A percentile compares a stretch with the other conserved stretches of the same genome.
These are phyloP conservation scores for Leccinum variicolor DNA, from an alignment of 768 basidiomycete species.

Conservation along the genomic window DNA sequence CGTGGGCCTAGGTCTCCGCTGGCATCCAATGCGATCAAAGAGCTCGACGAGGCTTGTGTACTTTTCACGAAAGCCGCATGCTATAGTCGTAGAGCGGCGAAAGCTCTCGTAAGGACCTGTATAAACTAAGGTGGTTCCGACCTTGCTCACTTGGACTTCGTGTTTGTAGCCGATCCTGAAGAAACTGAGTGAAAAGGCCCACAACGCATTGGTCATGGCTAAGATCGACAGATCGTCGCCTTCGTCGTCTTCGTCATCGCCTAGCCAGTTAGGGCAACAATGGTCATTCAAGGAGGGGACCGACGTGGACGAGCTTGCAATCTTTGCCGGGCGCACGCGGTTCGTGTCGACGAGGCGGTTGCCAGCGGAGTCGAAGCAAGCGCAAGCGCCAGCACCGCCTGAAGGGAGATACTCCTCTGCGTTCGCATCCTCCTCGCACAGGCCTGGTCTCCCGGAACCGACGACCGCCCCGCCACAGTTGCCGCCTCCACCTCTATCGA, in stretches of 20 bases:
- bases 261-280: constrained; percentile 33
- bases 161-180: constrained; percentile 48
- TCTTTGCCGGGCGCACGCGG: constrained; percentile 65
- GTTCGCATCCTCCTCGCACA: neutral
- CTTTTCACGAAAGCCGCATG: constrained; percentile 62
- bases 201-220: constrained; percentile 46
- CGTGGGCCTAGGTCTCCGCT: constrained; percentile 67
- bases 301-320: constrained; percentile 59
- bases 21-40: constrained; percentile 62
- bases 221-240: constrained; percentile 31
- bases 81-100: constrained; percentile 59
- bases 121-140: neutral
- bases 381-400: neutral
- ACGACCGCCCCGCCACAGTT: neutral
- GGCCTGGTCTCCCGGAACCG: neutral
- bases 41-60: constrained; percentile 63
- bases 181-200: constrained; percentile 64
- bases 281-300: constrained; percentile 55
- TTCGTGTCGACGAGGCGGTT: constrained; percentile 49
- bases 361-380: constrained; percentile 14
- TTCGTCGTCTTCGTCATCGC: neutral
- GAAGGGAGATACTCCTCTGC: constrained; percentile 10
- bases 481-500: neutral
- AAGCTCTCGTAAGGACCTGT: constrained; percentile 52
- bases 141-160: neutral